Evolutionary conservation across 441 rosid species (phyloP).

Genomic region (Pelargonium fulgidum): DNA sequence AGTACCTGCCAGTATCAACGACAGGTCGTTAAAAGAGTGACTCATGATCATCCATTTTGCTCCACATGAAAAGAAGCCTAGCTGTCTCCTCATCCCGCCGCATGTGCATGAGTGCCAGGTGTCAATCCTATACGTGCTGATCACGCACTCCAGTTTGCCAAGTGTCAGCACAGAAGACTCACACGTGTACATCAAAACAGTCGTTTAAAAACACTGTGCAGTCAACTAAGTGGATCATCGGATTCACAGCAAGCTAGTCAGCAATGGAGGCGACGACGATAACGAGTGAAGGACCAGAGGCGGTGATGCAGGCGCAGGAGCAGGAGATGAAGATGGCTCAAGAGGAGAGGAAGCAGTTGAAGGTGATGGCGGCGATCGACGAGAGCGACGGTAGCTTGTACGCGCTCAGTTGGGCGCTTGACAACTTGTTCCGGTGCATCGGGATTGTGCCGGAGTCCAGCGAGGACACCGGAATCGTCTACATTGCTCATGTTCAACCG

Average conservation of each 20-base stretch:
- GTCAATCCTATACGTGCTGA: neutral
- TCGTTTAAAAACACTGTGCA: neutral
- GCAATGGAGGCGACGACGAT: neutral
- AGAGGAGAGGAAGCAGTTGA: constrained; percentile 26
- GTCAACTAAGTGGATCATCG: too few species aligned
- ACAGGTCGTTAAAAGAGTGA: too few species aligned
- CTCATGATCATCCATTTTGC: too few species aligned
- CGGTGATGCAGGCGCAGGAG: constrained; percentile 15
- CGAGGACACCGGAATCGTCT: constrained; percentile 30
- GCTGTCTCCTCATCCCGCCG: too few species aligned
- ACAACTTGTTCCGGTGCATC: constrained; percentile 28
- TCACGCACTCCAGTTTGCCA: neutral
- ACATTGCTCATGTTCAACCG: constrained; percentile 53
- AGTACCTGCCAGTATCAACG: too few species aligned
- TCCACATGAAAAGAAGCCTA: too few species aligned
- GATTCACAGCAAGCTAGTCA: neutral
- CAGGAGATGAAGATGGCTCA: neutral
- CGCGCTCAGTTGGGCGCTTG: constrained; percentile 58
- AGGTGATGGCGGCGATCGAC: constrained; percentile 56
- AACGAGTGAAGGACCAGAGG: constrained; percentile 12
- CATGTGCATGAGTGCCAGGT: neutral
- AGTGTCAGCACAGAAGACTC: neutral
- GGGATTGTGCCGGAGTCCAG: neutral
- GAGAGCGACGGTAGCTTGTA: constrained; percentile 67
- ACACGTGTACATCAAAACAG: neutral